Base-by-base conservation (phyloP, 352 stramenopile genomes). In the Phytophthora uliginosa region DNA sequence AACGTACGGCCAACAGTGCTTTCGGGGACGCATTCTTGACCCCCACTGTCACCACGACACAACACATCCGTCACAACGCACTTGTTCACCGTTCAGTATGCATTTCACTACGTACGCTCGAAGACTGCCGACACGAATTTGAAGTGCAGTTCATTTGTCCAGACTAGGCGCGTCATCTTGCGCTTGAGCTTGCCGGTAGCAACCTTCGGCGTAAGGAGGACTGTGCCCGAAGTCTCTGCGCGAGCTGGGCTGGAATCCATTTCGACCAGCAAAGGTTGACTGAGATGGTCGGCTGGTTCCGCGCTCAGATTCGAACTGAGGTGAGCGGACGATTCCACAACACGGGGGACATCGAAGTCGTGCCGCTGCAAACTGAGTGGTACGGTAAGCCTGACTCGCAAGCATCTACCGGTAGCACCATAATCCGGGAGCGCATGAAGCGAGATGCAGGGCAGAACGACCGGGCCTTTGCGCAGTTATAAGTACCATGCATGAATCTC, bases 1-100 rank as follows among this genome's bases (percentile, higher is more conserved):
- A 17, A 69, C 64, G 58, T 66, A 77, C 70, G 5, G 34, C 58
- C 12, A 77, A 20, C 17, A 77, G 53, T 24, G 63, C 54, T 58
- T 73, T 77, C 3, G 70, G 70, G 22, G 70, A 73, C 64, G 64
- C 64, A 47, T 73, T 77, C 53, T 64, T 73, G 24, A 77, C 58
- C 42, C 70, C 70, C 53, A 77, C 70, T 77, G 47, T 40, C 2
- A 22, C 17, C 20, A 15, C 10, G 63, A 72, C 68, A 75, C 54
- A n/a, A 45, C 36, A 55, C 33, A 51, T 22, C 22, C 18, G 31
- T 38, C 8, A 34, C 38, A 22, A 52, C 13, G n/a, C 5, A 22
- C 55, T 33, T 13, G 10, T 34, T 34, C 18, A 42, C 52, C 28
- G 26, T 42, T 42, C 26, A 18, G 22, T 36, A 45, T 5, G 33